phyloP scores from a whole-genome alignment of 768 basidiomycete genomes.

The Sarcomyxa edulis region DNA sequence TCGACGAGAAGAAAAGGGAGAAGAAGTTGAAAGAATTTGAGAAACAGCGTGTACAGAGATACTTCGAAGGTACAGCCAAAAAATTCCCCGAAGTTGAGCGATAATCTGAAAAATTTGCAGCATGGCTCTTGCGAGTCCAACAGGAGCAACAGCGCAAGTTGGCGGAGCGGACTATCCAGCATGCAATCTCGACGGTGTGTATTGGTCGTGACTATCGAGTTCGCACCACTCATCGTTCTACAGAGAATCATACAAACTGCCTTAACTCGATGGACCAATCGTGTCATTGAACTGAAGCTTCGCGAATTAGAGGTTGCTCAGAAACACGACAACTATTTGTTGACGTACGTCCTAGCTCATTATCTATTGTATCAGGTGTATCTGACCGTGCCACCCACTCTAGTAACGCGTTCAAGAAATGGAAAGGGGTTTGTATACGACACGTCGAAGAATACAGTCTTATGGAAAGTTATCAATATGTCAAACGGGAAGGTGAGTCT shows the following conservation, averaged over 20 bases:
- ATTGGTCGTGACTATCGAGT: not conserved
- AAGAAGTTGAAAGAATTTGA: conserved; percentile 40
- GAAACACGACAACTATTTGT: conserved; percentile 25
- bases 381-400: conserved; percentile 5
- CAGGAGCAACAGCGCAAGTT: conserved; percentile 32
- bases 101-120: conserved; percentile 24
- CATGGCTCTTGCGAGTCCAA: conserved; percentile 39
- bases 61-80: conserved; percentile 34
- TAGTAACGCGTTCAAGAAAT: conserved; percentile 61
- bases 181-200: conserved; percentile 35
- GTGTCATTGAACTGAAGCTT: conserved; percentile 68
- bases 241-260: conserved; percentile 49
- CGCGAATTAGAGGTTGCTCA: conserved; percentile 64
- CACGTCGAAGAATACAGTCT: conserved; percentile 71
- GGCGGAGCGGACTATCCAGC: conserved; percentile 37
- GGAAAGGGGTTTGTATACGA: conserved; percentile 56
- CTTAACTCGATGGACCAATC: conserved; percentile 62
- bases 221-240: not conserved
- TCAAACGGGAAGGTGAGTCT: conserved; percentile 69
- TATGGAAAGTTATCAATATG: conserved; percentile 79
- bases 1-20: conserved; percentile 39
- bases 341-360: conserved; percentile 21
- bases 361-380: not conserved
- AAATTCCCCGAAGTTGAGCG: no score
- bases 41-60: conserved; percentile 25